phyloP scores from a whole-genome alignment of 495 filamentous ascomycete genomes.

The Margaritispora aquatica region DNA sequence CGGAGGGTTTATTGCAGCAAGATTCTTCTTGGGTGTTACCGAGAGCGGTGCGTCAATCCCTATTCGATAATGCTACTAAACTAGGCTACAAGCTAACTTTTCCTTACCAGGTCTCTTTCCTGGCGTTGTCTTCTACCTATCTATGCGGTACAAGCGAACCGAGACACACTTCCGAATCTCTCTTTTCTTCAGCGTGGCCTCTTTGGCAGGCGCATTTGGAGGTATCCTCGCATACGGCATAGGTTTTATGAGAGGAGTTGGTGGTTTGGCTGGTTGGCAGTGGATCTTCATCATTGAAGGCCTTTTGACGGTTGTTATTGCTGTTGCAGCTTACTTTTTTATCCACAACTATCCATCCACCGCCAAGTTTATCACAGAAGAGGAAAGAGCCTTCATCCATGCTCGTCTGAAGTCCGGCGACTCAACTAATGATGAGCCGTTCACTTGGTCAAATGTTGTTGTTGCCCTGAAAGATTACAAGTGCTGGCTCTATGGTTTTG shows the following conservation, averaged over 20 bases:
- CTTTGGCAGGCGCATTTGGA: slow-evolving; percentile 73
- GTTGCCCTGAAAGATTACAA: slow-evolving; percentile 65
- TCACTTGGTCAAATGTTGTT: slow-evolving; percentile 57
- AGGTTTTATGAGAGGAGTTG: slow-evolving; percentile 55
- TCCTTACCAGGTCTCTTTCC: slow-evolving; percentile 46
- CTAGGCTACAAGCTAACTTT: neutral
- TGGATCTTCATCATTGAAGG: slow-evolving; percentile 78
- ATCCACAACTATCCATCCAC: slow-evolving; percentile 68
- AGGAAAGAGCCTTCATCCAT: slow-evolving; percentile 44
- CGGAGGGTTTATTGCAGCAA: slow-evolving; percentile 54
- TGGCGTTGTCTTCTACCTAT: slow-evolving; percentile 77
- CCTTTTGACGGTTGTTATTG: slow-evolving; percentile 58
- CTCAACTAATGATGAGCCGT: slow-evolving; percentile 51
- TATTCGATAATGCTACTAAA: neutral
- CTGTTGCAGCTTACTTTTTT: slow-evolving; percentile 58
- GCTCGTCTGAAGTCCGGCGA: slow-evolving; percentile 27
- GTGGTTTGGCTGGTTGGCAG: slow-evolving; percentile 64
- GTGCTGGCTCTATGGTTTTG: slow-evolving; percentile 67
- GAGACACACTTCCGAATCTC: slow-evolving; percentile 68
- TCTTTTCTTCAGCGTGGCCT: slow-evolving; percentile 69
- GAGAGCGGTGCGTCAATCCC: slow-evolving; percentile 32
- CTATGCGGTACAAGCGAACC: slow-evolving; percentile 75
- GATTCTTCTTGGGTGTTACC: slow-evolving; percentile 54
- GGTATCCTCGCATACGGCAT: slow-evolving; percentile 66
- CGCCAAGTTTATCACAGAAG: slow-evolving; percentile 58